phyloP scores from a whole-genome alignment of 2,329 filamentous ascomycete species.

The Calonectria crousiana region DNA sequence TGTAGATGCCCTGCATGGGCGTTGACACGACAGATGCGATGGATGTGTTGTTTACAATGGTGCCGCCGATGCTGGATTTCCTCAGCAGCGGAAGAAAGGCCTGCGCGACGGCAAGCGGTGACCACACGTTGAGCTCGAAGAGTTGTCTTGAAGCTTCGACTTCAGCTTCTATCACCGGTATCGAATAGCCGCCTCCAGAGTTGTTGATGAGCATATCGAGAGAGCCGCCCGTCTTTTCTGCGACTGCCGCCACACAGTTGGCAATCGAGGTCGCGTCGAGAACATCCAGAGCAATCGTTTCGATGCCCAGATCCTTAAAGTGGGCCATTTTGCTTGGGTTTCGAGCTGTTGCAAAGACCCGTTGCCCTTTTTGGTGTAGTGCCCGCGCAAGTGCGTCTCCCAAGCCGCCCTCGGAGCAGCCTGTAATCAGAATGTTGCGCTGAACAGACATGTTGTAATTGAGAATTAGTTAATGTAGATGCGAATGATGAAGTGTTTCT shows the following conservation, averaged over 20 bases:
- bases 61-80: conserved; percentile 37
- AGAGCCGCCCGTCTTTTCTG: conserved; percentile 26
- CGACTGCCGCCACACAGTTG: conserved; percentile 12
- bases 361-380: not conserved
- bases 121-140: conserved; percentile 58
- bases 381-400: conserved; percentile 8
- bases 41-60: conserved; percentile 42
- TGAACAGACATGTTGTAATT: not conserved
- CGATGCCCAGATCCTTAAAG: not conserved
- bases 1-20: conserved; percentile 36
- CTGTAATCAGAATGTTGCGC: conserved; percentile 11
- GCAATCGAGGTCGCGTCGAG: conserved; percentile 38
- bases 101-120: conserved; percentile 50
- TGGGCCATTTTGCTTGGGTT: conserved; percentile 9
- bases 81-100: conserved; percentile 49
- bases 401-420: conserved; percentile 14
- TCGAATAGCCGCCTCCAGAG: conserved; percentile 14
- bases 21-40: conserved; percentile 13
- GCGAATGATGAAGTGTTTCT: not conserved
- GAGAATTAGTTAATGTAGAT: not conserved
- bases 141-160: conserved; percentile 38
- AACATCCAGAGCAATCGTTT: conserved; percentile 16
- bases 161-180: conserved; percentile 19
- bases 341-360: conserved; percentile 6
- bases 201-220: conserved; percentile 29